Percentiles rank a stretch among this genome's conserved stretches.
Conservation (phyloP, 495 filamentous ascomycete species). For the Cercophora sp. region DNA sequence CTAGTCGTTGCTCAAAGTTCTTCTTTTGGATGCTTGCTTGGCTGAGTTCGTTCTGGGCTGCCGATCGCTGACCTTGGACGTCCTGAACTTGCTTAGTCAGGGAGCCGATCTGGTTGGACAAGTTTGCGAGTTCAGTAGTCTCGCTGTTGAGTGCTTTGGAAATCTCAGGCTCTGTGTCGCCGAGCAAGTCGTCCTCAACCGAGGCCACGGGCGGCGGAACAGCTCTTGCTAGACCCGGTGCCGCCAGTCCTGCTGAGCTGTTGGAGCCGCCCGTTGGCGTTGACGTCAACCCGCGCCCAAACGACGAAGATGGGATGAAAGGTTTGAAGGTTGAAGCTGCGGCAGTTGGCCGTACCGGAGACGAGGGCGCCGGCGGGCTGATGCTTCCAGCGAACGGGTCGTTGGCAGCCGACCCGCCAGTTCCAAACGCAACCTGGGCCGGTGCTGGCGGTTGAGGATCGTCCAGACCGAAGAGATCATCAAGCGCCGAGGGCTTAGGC, state of each 20-base stretch:
- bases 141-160: slow-evolving; percentile 83
- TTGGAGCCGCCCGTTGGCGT: slow-evolving; percentile 73
- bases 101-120: slow-evolving; percentile 90
- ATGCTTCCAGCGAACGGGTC: slow-evolving; percentile 56
- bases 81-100: slow-evolving; percentile 91
- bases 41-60: slow-evolving; percentile 73
- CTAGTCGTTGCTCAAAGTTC: slow-evolving; percentile 81
- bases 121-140: slow-evolving; percentile 88
- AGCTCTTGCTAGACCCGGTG: slow-evolving; percentile 19
- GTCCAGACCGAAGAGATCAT: slow-evolving; percentile 90
- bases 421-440: slow-evolving; percentile 62
- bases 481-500: slow-evolving; percentile 66
- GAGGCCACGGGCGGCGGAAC: slow-evolving; percentile 44
- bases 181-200: slow-evolving; percentile 83
- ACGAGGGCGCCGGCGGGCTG: slow-evolving; percentile 46
- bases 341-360: slow-evolving; percentile 47
- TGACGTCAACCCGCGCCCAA: slow-evolving; percentile 76
- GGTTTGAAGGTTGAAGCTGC: slow-evolving; percentile 69
- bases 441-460: slow-evolving; percentile 52
- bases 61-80: slow-evolving; percentile 72
- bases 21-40: slow-evolving; percentile 80
- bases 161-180: slow-evolving; percentile 86
- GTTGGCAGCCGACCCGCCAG: slow-evolving; percentile 59
- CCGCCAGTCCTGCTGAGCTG: slow-evolving; percentile 31
- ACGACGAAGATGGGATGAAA: slow-evolving; percentile 85